phyloP scores from a whole-genome alignment of 805 yeast genomes.

The Diddensiella caesifluorescens region DNA sequence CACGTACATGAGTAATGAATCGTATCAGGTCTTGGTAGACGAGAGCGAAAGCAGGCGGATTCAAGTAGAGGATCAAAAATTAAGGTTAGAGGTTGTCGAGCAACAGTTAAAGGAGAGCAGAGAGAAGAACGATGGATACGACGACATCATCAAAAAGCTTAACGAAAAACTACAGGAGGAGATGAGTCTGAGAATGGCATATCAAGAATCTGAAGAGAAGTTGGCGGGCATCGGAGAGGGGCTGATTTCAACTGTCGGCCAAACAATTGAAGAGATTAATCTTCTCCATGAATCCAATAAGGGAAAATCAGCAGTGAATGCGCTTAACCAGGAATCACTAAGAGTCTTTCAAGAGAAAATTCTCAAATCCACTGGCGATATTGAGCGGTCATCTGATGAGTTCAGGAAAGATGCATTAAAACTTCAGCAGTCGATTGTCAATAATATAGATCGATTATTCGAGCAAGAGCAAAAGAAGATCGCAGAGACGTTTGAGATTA shows the following conservation, averaged over 20 bases:
- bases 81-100: constrained; percentile 42
- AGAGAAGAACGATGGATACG: constrained; percentile 34
- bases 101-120: constrained; percentile 40
- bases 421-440: neutral
- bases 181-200: constrained; percentile 1
- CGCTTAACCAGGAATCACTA: neutral
- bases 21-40: constrained; percentile 38
- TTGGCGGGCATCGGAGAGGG: neutral
- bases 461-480: neutral
- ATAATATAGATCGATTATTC: neutral
- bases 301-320: neutral
- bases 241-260: constrained; percentile 1
- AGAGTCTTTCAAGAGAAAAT: neutral
- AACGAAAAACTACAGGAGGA: constrained; percentile 1
- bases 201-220: neutral
- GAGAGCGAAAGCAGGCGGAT: constrained; percentile 47
- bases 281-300: constrained; percentile 1
- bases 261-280: constrained; percentile 1
- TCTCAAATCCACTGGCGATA: neutral
- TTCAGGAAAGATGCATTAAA: neutral
- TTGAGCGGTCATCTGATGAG: neutral
- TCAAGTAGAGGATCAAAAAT: constrained; percentile 45
- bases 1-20: constrained; percentile 53
- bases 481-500: neutral
- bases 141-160: neutral